Evolutionary conservation across 1,284 basidiomycete species (phyloP), one percentile per base, ranked within the genome.

Genomic region (Trichosporon ovoides): DNA sequence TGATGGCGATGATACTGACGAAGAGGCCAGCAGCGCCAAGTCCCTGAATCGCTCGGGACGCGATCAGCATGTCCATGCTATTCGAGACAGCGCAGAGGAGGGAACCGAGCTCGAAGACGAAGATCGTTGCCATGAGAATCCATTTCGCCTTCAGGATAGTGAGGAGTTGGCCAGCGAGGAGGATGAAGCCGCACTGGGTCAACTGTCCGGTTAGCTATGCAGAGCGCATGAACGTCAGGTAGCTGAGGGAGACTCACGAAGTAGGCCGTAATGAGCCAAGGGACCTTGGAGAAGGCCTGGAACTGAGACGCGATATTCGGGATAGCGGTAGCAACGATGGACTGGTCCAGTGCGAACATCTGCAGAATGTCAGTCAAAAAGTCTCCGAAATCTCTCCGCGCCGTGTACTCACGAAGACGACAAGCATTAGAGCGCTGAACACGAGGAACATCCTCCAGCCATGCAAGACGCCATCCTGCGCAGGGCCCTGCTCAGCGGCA

Each of bases 61-160:
- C 75, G 62, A 84, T 83, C 49, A 83, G 66, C 36, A 79, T 66
- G 31, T 64, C 55, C 63, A 75, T 72, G 33, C 56, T 60, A 22
- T 68, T 76, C 0, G 82, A 74, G 13, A 81, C 78, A n/a, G 77
- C 83, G 59, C 81, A 83, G 20, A 84, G 66, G 31, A 82, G 71
- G 10, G 77, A 79, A 11, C 82, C 82, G 33, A 78, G 56, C 57
- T 80, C 79, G 58, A 81, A 81, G 55, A 77, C 71, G 60, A 78
- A 63, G 55, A 83, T 76, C 37, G 80, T 74, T n/a, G 64, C 63
- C 34, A 82, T 71, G 60, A 80, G 80, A 28, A 81, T 70, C 62
- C 69, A 77, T 67, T 81, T 81, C 50, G 78, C 75, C 31, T 77
- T 77, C 56, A 78, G 65, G 58, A 78, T 67, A 50, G 73, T 74